Percentiles rank a stretch among this genome's conserved stretches.
These are phyloP conservation scores for Sutorius eximius DNA, from an alignment of 1,284 basidiomycete species.

Conservation along the genomic window DNA sequence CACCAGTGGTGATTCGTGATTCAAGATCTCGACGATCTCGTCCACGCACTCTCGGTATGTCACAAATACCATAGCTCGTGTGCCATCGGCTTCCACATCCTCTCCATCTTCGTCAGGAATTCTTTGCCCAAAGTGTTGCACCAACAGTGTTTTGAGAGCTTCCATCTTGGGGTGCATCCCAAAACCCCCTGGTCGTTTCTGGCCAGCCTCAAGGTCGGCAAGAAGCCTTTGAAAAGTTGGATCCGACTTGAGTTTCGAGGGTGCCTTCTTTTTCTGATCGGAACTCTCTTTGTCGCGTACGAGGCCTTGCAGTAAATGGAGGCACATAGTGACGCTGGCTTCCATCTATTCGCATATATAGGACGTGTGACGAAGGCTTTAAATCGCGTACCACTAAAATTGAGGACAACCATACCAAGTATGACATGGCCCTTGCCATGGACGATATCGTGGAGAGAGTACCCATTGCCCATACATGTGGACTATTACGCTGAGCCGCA, in stretches of 20 bases:
- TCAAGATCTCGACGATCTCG: conserved; percentile 83
- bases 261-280: conserved; percentile 39
- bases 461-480: conserved; percentile 44
- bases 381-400: background rate
- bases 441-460: conserved; percentile 48
- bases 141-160: conserved; percentile 70
- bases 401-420: conserved; percentile 56
- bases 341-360: conserved; percentile 57
- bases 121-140: conserved; percentile 77
- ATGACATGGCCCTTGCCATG: conserved; percentile 78
- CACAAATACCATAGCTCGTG: conserved; percentile 95
- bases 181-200: conserved; percentile 48
- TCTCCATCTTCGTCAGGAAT: conserved; percentile 46
- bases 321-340: conserved; percentile 79
- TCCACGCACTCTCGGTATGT: conserved; percentile 87
- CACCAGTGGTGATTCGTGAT: conserved; percentile 71
- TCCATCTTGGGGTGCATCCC: conserved; percentile 92
- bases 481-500: conserved; percentile 42
- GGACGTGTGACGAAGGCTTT: background rate
- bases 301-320: conserved; percentile 55
- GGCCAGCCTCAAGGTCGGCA: conserved; percentile 60
- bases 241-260: conserved; percentile 51
- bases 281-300: conserved; percentile 38
- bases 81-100: conserved; percentile 38
- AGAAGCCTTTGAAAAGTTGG: conserved; percentile 62